Evolutionary conservation across 805 yeast genomes (phyloP), one percentile per base, ranked within the genome.

Genomic region (Candida argentea): DNA sequence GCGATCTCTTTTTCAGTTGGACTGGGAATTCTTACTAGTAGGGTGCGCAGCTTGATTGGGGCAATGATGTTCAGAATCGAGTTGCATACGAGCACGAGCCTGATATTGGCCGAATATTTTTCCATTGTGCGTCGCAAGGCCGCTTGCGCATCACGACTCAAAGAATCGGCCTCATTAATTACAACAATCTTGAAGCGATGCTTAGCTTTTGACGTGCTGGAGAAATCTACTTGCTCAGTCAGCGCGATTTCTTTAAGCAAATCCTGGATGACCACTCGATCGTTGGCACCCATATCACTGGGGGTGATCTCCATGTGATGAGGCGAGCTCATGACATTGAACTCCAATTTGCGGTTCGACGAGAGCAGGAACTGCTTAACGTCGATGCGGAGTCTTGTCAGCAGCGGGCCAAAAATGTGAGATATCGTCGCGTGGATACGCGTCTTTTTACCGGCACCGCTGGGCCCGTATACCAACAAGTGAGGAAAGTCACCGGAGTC

Each of bases 361-460:
- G 76, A 60, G 0, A 94, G 80, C 19, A 73, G 74, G 46, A 89
- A 83, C 2, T 81, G 75, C 42, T 94, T 79, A 20, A 87, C 82
- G 48, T 91, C 97, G 29, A 91, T 87, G 52, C 86, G 89, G 33
- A 61, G 45, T 38, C 76, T 82, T 38, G 81, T 87, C 12, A 83
- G 84, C 30, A 79, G 80, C 3, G 80, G 52, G 1, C 97, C 97
- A 45, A 78, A 91, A 20, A 91, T 65, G 40, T 84, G 84, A 31
- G 73, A 66, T 29, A 91, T 56, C 2, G 93, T 66, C 5, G 93
- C 75, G 52, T 85, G 67, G 5, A 86, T 81, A 38, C 98, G 70
- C 6, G 98, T 91, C 61, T 91, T 93, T 50, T 91, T 91, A 33
- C 99, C 99, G 10, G 94, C 84, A 4, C 99, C 99, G 20, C 86